phyloP scores from a whole-genome alignment of 1,284 basidiomycete species.

The Puccinia triticina region DNA sequence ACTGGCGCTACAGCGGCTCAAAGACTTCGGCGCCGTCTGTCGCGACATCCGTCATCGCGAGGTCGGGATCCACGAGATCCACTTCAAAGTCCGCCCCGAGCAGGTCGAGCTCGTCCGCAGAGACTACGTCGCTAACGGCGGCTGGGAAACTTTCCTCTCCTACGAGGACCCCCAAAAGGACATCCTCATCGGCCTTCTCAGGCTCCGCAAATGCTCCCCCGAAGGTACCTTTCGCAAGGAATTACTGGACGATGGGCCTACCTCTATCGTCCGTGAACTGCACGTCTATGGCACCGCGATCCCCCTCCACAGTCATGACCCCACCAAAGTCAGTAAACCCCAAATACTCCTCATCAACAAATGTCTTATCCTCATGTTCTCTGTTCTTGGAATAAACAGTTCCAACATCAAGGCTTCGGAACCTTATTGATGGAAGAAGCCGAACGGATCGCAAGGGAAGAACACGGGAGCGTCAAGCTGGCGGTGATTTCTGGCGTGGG shows the following conservation, averaged over 20 bases:
- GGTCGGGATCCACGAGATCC: constrained; percentile 98
- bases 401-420: constrained; percentile 77
- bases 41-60: constrained; percentile 96
- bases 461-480: constrained; percentile 90
- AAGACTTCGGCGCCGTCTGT: constrained; percentile 97
- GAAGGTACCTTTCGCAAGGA: constrained; percentile 96
- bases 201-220: constrained; percentile 83
- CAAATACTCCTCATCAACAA: neutral
- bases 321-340: constrained; percentile 69
- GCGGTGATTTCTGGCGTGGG: constrained; percentile 87
- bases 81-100: constrained; percentile 93
- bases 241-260: constrained; percentile 76
- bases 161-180: constrained; percentile 98
- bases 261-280: constrained; percentile 92
- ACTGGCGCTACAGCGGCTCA: constrained; percentile 93
- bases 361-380: constrained; percentile 28
- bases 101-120: constrained; percentile 94
- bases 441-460: constrained; percentile 94
- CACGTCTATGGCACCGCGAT: constrained; percentile 99
- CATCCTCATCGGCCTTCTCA: constrained; percentile 89
- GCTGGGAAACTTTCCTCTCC: constrained; percentile 99
- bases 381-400: constrained; percentile 52
- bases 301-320: constrained; percentile 93
- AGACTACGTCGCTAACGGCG: constrained; percentile 92
- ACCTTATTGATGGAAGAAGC: constrained; percentile 99